Conservation (phyloP, 2,329 filamentous ascomycete species). For the Fusarium sublunatum region DNA sequence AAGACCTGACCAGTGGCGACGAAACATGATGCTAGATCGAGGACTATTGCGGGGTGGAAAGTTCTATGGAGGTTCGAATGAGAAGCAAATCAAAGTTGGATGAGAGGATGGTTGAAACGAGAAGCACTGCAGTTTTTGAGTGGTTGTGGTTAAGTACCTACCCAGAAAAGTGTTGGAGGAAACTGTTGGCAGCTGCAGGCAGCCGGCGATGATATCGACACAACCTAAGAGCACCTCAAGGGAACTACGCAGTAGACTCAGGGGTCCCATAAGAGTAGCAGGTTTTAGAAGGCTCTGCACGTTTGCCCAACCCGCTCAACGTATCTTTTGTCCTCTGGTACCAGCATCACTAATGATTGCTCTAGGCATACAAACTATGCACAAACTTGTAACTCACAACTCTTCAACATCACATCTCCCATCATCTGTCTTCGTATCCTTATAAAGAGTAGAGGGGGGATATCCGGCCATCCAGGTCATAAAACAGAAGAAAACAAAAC, state of each 20-base stretch:
- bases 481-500: conserved; percentile 8
- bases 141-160: conserved; percentile 7
- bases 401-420: not conserved
- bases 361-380: not conserved
- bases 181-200: conserved; percentile 23
- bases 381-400: not conserved
- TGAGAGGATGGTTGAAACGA: not conserved
- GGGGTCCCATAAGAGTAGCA: not conserved
- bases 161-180: not conserved
- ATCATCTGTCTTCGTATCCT: conserved; percentile 10
- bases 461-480: conserved; percentile 26
- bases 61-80: not conserved
- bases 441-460: conserved; percentile 35
- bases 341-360: not conserved
- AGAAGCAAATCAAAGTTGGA: not conserved
- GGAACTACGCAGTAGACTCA: not conserved
- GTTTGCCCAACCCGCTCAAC: not conserved
- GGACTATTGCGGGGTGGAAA: not conserved
- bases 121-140: not conserved
- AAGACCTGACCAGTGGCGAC: conserved; percentile 73
- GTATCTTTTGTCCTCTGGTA: not conserved
- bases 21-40: conserved; percentile 70
- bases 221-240: not conserved
- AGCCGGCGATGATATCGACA: conserved; percentile 5
- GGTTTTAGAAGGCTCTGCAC: not conserved